Evolutionary conservation across 331 rosid species (phyloP).

Genomic region (Phaseolus coccineus): DNA sequence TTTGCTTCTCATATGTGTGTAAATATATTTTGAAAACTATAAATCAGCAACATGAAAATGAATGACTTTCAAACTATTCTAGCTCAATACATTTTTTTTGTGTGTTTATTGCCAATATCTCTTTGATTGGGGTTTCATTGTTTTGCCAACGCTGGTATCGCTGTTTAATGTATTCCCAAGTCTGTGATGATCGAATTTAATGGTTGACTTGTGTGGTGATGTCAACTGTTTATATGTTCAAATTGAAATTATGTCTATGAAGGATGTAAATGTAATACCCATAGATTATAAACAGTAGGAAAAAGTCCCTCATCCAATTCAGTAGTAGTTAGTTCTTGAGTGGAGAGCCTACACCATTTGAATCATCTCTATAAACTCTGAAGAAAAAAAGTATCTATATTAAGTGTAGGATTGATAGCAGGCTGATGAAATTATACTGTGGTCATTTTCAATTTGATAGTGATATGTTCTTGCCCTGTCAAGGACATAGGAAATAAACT

Average conservation of each 20-base stretch:
- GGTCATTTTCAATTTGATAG: slow-evolving; percentile 23
- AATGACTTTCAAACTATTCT: neutral
- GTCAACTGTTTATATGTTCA: neutral
- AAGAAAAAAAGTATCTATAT: neutral
- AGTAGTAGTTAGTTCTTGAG: slow-evolving; percentile 5
- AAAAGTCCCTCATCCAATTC: neutral
- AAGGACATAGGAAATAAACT: neutral
- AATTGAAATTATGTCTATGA: neutral
- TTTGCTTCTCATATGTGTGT: slow-evolving; percentile 1
- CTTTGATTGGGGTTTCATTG: slow-evolving; percentile 5
- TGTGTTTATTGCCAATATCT: neutral
- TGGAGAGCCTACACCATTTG: neutral
- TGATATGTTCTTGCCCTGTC: neutral
- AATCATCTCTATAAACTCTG: neutral
- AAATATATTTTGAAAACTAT: neutral
- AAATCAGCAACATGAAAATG: slow-evolving; percentile 2
- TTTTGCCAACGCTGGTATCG: slow-evolving; percentile 3
- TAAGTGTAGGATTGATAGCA: neutral
- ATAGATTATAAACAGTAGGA: slow-evolving; percentile 6
- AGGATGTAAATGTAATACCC: neutral
- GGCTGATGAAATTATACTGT: neutral
- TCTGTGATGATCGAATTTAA: neutral
- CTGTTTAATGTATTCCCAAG: neutral
- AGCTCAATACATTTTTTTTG: neutral
- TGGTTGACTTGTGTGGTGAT: neutral